Percentiles rank a stretch among this genome's conserved stretches.
phyloP scores from a whole-genome alignment of 768 basidiomycete genomes.

The Astraeus odoratus region DNA sequence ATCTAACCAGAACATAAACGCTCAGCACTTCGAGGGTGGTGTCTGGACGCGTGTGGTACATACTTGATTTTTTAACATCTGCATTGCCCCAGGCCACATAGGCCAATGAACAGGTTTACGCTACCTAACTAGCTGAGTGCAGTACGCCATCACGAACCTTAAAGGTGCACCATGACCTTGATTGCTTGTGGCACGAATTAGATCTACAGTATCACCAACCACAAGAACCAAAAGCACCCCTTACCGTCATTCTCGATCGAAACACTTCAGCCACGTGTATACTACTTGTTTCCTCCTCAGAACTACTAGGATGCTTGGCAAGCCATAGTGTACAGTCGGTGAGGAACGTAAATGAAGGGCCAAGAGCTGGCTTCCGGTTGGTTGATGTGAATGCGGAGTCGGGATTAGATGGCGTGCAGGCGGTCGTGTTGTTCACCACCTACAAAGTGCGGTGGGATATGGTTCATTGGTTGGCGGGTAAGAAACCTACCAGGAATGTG shows the following conservation, averaged over 20 bases:
- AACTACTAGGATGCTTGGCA: constrained; percentile 18
- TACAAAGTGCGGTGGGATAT: constrained; percentile 17
- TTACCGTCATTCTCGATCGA: constrained; percentile 37
- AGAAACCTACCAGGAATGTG: constrained; percentile 47
- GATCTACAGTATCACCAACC: background rate
- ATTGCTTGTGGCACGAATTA: constrained; percentile 22
- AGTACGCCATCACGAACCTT: constrained; percentile 29
- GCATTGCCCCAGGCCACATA: too few relatives aligned
- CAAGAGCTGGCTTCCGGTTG: constrained; percentile 61
- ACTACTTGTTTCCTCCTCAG: constrained; percentile 14
- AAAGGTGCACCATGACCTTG: constrained; percentile 35
- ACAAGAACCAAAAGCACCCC: background rate
- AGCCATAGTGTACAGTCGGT: constrained; percentile 75
- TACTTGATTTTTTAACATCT: too few relatives aligned
- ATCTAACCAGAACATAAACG: too few relatives aligned
- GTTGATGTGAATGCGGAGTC: constrained; percentile 29
- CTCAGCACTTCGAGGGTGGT: too few relatives aligned
- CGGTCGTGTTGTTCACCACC: constrained; percentile 57
- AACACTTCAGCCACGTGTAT: constrained; percentile 35
- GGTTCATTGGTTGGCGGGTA: background rate
- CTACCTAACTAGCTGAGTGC: constrained; percentile 6
- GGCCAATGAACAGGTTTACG: too few relatives aligned
- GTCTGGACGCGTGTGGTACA: too few relatives aligned
- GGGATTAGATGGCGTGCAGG: constrained; percentile 25
- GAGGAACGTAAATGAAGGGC: constrained; percentile 67